Percentiles rank a stretch among this genome's conserved stretches.
phyloP scores from a whole-genome alignment of 768 basidiomycete species.

The Terana coerulea region DNA sequence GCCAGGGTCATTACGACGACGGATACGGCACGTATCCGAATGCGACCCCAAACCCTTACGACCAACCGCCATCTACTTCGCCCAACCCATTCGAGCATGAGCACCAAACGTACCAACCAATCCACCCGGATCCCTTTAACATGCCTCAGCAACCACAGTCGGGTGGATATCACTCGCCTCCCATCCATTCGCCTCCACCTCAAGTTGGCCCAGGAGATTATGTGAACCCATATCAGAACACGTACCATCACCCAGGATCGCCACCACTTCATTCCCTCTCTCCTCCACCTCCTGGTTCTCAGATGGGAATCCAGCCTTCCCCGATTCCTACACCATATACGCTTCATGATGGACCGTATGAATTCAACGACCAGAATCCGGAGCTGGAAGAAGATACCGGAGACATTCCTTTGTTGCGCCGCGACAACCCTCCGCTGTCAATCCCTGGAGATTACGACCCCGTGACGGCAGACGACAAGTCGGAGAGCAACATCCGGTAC shows the following conservation, averaged over 20 bases:
- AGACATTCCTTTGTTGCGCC: slow-evolving; percentile 60
- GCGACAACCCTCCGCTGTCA: slow-evolving; percentile 25
- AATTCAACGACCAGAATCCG: slow-evolving; percentile 31
- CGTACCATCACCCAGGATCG: background rate
- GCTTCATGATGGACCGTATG: slow-evolving; percentile 35
- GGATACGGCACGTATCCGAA: slow-evolving; percentile 51
- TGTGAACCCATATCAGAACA: slow-evolving; percentile 15
- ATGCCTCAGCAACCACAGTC: slow-evolving; percentile 22
- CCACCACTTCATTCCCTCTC: slow-evolving; percentile 1
- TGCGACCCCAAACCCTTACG: slow-evolving; percentile 23
- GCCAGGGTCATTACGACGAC: slow-evolving; percentile 66
- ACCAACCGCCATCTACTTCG: slow-evolving; percentile 21
- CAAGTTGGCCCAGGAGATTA: slow-evolving; percentile 19
- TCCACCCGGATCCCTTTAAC: slow-evolving; percentile 40
- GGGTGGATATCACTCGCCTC: slow-evolving; percentile 20
- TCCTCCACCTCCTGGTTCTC: too few relatives aligned
- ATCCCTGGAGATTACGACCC: slow-evolving; percentile 42
- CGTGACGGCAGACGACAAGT: slow-evolving; percentile 28
- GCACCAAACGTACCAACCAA: slow-evolving; percentile 30
- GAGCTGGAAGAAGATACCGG: slow-evolving; percentile 41
- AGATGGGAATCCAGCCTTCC: slow-evolving; percentile 9
- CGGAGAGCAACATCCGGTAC: slow-evolving; percentile 71
- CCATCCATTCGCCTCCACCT: slow-evolving; percentile 21
- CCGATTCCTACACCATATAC: slow-evolving; percentile 29
- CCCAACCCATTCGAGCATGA: slow-evolving; percentile 31